Evolutionary conservation across 345 rosid species (phyloP).

Genomic region (Cardiospermum halicacabum): DNA sequence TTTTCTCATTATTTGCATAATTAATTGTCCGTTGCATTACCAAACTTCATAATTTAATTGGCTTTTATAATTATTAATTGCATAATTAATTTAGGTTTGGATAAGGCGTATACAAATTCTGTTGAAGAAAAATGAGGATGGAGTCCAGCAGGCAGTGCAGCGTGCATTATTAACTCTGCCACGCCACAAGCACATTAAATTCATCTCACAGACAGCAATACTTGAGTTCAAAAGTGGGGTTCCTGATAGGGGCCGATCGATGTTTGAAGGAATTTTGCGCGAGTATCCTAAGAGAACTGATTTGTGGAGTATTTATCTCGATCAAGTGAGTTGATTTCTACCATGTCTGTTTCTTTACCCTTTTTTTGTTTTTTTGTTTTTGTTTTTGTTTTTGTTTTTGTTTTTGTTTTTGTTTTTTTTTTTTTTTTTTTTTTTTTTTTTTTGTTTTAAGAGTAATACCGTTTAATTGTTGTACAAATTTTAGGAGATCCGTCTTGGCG

Average conservation of each 20-base stretch:
- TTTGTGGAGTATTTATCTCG: conserved; percentile 93
- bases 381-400: neutral
- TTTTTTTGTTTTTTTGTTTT: neutral
- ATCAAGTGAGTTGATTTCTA: conserved; percentile 51
- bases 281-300: conserved; percentile 96
- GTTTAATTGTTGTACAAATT: conserved; percentile 13
- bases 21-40: neutral
- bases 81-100: conserved; percentile 79
- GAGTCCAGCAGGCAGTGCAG: conserved; percentile 56
- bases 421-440: neutral
- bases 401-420: neutral
- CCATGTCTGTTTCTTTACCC: too few relatives aligned
- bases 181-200: conserved; percentile 74
- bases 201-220: conserved; percentile 80
- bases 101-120: conserved; percentile 54
- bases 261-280: conserved; percentile 80
- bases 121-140: conserved; percentile 53
- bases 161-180: conserved; percentile 83
- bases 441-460: neutral
- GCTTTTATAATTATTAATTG: too few relatives aligned
- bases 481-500: conserved; percentile 84
- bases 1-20: neutral
- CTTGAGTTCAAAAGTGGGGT: conserved; percentile 83
- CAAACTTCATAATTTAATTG: neutral
- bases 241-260: conserved; percentile 82